Base-by-base conservation (phyloP, 306 rosid genomes). In the Fragaria ananassa region DNA sequence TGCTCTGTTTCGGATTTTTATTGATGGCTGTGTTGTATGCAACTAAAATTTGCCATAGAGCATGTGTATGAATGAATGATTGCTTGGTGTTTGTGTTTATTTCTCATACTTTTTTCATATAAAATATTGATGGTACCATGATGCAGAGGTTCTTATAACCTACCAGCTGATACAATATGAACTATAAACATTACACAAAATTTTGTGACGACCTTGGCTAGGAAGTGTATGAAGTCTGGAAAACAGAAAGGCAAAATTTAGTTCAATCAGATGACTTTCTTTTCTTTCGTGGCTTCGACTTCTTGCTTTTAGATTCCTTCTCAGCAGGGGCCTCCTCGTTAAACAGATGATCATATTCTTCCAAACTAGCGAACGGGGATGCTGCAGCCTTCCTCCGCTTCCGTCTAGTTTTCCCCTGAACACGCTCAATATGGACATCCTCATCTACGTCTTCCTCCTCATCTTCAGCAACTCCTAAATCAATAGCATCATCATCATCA, bases 281-380 rank as follows among this genome's bases (percentile, higher is more conserved):
- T 75, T 78, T 76, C 80, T 72, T 83, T 41, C 69, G 76, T 4
- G 91, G 63, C 71, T 81, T 85, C 10, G 84, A 76, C 78, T 74
- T 83, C 79, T 70, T 85, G 9, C 66, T 58, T 8, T 85, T 21
- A 58, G 89, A 46, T 47, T 80, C 61, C 37, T 89, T 71, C 74
- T 69, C 83, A 3, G 64, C 50, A 14, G 67, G 34, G 72, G 15
- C 51, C 10, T 70, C 81, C 57, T 85, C 86, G 29, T 78, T 86
- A 56, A 96, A 27, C 69, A 96, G 35, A 83, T 96, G 98, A 78
- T 92, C 96, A 80, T 87, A 96, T 13, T 89, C 96, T 76, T 96
- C 98, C 15, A 86, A 61, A 75, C 97, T 92, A 61, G 99, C 98
- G 72, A 96, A 90, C 4, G 97, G 93, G 46, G 98, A 89, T 1